Evolutionary conservation across 129 eudicot species (phyloP), one percentile per base, ranked within the genome.

Genomic region (Lactuca sativa): DNA sequence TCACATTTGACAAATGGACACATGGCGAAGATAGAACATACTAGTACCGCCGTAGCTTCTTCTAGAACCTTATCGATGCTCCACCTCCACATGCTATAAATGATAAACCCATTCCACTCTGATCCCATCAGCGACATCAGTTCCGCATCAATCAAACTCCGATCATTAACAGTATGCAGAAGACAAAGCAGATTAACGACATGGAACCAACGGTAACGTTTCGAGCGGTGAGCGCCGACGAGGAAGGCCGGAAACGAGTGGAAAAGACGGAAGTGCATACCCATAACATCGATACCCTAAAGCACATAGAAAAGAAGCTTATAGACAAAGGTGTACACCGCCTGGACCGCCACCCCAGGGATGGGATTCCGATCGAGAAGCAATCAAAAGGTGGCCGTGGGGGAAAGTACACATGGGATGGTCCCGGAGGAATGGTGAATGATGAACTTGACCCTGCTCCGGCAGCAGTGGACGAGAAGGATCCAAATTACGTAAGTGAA

Each of bases 371-470:
- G 15, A 21, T 78, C 55, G 83, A 76, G 13, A 79, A 80, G 31
- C 88, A 65, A 70, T 64, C 89, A 3, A 91, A 91, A 71, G 72
- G 76, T 1, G 96, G 92, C 0, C 92, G 82, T 4, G 97, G 97
- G 0, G 97, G 97, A 1, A 92, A 86, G 83, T 92, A 74, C 70
- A 89, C 96, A 12, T 92, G 98, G 96, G 97, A 91, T 61, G 97
- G 98, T 6, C 96, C 96, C 0, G 74, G 72, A 0, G 77, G 69
- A n/a, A 70, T 67, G 49, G 82, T 62, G 25, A 54, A 44, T 30
- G 68, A 69, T 14, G 86, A 63, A 63, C 64, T 81, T 34, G 88
- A 78, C 36, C 71, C 77, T 7, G 83, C 78, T 9, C 89, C 85
- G 7, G 63, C 77, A 4, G 98, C 83, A 9, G 47, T 92, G 48